Evolutionary conservation across 306 rosid genomes (phyloP), one percentile per base, ranked within the genome.

Genomic region (Carpinus fangiana): DNA sequence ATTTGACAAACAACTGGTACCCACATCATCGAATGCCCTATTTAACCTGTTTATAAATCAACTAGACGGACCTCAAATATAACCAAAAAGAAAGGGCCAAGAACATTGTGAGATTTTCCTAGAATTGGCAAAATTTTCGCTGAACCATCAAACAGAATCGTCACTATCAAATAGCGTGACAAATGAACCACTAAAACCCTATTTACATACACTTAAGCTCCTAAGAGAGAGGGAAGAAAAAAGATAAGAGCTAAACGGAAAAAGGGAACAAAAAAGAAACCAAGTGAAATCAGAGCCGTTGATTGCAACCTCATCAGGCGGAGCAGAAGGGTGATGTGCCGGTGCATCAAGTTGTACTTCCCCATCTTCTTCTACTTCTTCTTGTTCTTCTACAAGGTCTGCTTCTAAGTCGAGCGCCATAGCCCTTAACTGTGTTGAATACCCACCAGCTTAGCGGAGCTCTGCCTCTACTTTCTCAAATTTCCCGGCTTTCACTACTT

Each of bases 321-420:
- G 97, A 75, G 97, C 93, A 70, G 79, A 75, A 75, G 97, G 97
- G 77, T 88, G 85, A 74, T 90, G 97, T 4, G 92, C 81, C 3
- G 85, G 90, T 26, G 81, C 85, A 28, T 66, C 69, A 10, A 50
- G 68, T 43, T 66, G 77, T 45, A 74, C 83, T 36, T 28, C 50
- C 45, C 28, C 38, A n/a, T 68, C 66, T 56, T 73, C 79, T 21
- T 80, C 26, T 23, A 23, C 26, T 23, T 84, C n/a, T n/a, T n/a
- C n/a, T n/a, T n/a, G n/a, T n/a, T n/a, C 86, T 66, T 84, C 87
- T 16, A 31, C 57, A 28, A 78, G 52, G 52, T 50, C 16, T 65
- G 79, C 80, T 76, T 78, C 76, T 46, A 84, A 48, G 28, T 73
- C 87, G 55, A 87, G 80, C 71, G 87, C 89, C 95, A 90, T 90